phyloP scores from a whole-genome alignment of 2,329 filamentous ascomycete genomes.

The Ascocoryne sarcoides region DNA sequence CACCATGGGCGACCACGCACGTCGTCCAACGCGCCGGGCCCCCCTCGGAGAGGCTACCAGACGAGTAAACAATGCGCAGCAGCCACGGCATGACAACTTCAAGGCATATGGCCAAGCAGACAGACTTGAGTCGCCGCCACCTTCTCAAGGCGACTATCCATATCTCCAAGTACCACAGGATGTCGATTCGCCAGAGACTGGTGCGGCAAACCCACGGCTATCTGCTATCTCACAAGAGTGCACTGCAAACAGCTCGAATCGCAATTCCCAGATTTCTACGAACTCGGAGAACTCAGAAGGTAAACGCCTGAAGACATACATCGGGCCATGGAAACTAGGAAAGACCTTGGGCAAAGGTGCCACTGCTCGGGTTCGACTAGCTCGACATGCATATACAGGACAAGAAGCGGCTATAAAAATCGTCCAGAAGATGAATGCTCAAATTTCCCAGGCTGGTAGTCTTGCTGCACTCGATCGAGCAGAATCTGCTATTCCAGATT shows the following conservation, averaged over 20 bases:
- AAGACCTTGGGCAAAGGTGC: conserved; percentile 84
- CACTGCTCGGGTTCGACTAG: conserved; percentile 78
- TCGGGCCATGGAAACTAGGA: conserved; percentile 91
- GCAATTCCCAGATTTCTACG: conserved; percentile 33
- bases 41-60: conserved; percentile 27
- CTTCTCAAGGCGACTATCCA: conserved; percentile 1
- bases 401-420: conserved; percentile 92
- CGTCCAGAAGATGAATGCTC: conserved; percentile 73
- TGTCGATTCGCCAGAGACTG: too few species aligned
- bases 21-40: conserved; percentile 23
- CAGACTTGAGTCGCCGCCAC: background rate
- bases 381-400: conserved; percentile 68
- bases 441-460: conserved; percentile 76
- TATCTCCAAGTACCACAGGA: too few species aligned
- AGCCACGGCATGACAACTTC: conserved; percentile 21
- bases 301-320: conserved; percentile 52
- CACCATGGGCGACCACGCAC: conserved; percentile 19
- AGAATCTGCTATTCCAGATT: conserved; percentile 48
- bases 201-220: conserved; percentile 19
- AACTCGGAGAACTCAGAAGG: conserved; percentile 30
- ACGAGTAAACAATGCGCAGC: conserved; percentile 26
- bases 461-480: conserved; percentile 73
- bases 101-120: background rate
- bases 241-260: conserved; percentile 26
- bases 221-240: conserved; percentile 29